Conservation (phyloP, 306 rosid genomes). For the Erythrophleum fordii region DNA sequence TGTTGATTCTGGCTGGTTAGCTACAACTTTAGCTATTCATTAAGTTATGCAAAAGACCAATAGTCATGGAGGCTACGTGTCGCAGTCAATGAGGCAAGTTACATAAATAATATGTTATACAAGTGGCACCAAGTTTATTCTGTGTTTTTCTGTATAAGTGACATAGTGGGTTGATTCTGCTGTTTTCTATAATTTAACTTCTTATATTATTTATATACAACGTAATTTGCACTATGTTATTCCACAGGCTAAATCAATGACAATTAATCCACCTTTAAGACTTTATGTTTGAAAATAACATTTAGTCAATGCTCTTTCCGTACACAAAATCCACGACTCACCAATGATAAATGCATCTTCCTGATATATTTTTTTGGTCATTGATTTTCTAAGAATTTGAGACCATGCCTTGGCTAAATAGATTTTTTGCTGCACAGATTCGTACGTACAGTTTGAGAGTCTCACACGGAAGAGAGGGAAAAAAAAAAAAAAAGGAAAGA, state of each 20-base stretch:
- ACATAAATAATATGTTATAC: not conserved
- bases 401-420: not conserved
- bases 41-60: not conserved
- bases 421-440: too few relatives aligned
- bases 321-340: not conserved
- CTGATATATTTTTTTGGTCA: not conserved
- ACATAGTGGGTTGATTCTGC: not conserved
- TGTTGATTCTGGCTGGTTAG: not conserved
- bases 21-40: not conserved
- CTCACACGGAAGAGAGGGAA: too few relatives aligned
- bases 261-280: not conserved
- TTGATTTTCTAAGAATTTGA: not conserved
- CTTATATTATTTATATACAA: not conserved
- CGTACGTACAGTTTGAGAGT: too few relatives aligned
- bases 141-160: too few relatives aligned
- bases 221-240: not conserved
- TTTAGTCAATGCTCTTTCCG: constrained; percentile 17
- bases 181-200: not conserved
- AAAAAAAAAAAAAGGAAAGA: too few relatives aligned
- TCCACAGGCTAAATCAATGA: not conserved
- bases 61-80: constrained; percentile 20
- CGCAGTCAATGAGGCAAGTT: constrained; percentile 1
- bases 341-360: constrained; percentile 14
- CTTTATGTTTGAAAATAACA: constrained; percentile 24
- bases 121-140: constrained; percentile 17